Percentiles rank a stretch among this genome's conserved stretches.
Evolutionary conservation across 2,329 filamentous ascomycete species (phyloP).

Genomic region (Sporothrix variecibatus): DNA sequence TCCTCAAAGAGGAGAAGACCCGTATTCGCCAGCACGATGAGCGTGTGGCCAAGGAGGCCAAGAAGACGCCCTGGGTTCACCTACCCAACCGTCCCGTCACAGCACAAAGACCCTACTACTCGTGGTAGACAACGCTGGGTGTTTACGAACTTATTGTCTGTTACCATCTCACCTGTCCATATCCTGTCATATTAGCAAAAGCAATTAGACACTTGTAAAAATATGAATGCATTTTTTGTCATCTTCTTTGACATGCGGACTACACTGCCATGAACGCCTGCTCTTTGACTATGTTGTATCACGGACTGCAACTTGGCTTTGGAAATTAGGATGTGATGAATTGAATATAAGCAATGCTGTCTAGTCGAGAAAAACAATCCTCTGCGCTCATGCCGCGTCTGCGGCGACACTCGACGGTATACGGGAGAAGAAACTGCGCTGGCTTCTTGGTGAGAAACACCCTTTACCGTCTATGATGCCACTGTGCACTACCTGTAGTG

Average conservation of each 20-base stretch:
- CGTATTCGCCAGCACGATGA: slow-evolving; percentile 79
- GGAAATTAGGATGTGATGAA: background rate
- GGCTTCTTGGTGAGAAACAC: background rate
- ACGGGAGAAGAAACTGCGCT: background rate
- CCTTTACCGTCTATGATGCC: slow-evolving; percentile 12
- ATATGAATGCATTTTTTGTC: background rate
- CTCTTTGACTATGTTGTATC: background rate
- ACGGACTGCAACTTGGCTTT: background rate
- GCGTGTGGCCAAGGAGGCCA: slow-evolving; percentile 71
- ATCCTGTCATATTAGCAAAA: slow-evolving; percentile 24
- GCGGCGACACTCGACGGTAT: background rate
- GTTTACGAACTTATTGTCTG: background rate
- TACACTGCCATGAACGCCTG: no score
- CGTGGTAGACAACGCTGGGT: slow-evolving; percentile 65
- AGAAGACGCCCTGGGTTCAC: slow-evolving; percentile 80
- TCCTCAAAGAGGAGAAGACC: slow-evolving; percentile 93
- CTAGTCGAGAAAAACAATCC: background rate
- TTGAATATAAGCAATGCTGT: slow-evolving; percentile 17
- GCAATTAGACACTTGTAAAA: slow-evolving; percentile 22
- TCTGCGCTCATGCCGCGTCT: background rate
- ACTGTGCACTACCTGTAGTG: slow-evolving; percentile 19
- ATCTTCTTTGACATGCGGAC: no score
- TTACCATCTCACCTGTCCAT: slow-evolving; percentile 12
- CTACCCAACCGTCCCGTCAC: slow-evolving; percentile 83
- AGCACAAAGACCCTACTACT: slow-evolving; percentile 84